A percentile compares a stretch with the other conserved stretches of the same genome.
phyloP scores from a whole-genome alignment of 2,329 filamentous ascomycete species.

The Cladorrhinum sp. region DNA sequence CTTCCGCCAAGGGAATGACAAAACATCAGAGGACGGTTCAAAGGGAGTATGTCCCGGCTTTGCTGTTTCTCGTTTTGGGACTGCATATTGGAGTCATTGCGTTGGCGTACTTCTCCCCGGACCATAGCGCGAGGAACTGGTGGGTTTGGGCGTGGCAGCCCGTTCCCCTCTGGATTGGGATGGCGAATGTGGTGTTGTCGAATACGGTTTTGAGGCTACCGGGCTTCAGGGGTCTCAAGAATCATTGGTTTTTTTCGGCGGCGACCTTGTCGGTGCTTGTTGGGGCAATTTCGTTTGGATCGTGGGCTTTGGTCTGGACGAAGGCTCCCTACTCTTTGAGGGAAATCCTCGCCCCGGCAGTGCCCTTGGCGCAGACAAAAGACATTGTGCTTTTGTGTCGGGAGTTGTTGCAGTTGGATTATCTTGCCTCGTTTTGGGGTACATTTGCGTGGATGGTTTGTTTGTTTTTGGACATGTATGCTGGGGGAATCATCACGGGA shows the following conservation, averaged over 20 bases:
- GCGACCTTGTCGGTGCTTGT: background rate
- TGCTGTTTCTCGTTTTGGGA: constrained; percentile 17
- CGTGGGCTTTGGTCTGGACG: background rate
- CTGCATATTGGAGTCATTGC: constrained; percentile 22
- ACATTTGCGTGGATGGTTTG: constrained; percentile 14
- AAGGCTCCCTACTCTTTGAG: background rate
- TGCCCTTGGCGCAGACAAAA: background rate
- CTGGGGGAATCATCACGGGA: background rate
- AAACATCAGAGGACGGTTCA: background rate
- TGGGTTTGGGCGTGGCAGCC: constrained; percentile 30
- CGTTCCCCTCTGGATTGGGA: constrained; percentile 25
- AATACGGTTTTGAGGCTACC: background rate
- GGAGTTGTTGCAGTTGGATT: constrained; percentile 12
- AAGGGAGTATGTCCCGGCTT: background rate
- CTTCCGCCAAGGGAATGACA: background rate
- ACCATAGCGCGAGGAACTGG: constrained; percentile 22
- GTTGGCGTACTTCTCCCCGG: constrained; percentile 21
- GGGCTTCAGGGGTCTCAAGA: background rate
- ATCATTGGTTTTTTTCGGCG: background rate
- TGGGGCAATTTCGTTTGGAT: background rate
- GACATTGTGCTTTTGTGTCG: constrained; percentile 5
- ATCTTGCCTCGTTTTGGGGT: constrained; percentile 10
- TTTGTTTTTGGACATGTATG: constrained; percentile 4
- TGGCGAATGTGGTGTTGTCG: constrained; percentile 17
- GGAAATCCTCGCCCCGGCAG: background rate